A percentile compares a stretch with the other conserved stretches of the same genome.
phyloP scores from a whole-genome alignment of 2,329 filamentous ascomycete genomes.

The Chaetoscypha palmicola region DNA sequence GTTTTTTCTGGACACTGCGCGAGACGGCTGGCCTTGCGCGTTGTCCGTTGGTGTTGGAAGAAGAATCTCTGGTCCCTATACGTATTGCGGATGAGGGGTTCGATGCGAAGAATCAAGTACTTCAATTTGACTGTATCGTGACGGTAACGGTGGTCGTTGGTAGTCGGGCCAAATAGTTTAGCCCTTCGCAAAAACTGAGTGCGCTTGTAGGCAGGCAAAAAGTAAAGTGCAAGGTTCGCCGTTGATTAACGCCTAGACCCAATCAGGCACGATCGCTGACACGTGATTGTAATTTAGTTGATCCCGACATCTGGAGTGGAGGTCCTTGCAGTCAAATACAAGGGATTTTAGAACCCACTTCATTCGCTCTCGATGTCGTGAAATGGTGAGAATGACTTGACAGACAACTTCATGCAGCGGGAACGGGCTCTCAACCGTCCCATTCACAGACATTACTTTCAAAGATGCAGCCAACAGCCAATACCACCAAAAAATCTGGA shows the following conservation, averaged over 20 bases:
- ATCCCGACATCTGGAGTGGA: too few relatives aligned
- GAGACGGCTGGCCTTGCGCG: constrained; percentile 27
- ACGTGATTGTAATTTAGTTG: not conserved
- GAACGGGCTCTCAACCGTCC: too few relatives aligned
- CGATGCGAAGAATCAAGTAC: constrained; percentile 15
- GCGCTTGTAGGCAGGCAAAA: constrained; percentile 11
- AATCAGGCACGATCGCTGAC: not conserved
- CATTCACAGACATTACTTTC: too few relatives aligned
- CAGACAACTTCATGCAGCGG: too few relatives aligned
- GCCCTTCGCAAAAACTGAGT: constrained; percentile 9
- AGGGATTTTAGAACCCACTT: too few relatives aligned
- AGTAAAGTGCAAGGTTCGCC: too few relatives aligned
- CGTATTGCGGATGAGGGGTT: not conserved
- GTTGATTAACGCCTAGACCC: not conserved
- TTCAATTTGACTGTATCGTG: constrained; percentile 17
- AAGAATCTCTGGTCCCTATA: constrained; percentile 23
- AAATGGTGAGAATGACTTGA: too few relatives aligned
- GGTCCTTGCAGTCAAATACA: too few relatives aligned
- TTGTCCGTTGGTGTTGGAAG: constrained; percentile 20
- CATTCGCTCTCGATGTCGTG: too few relatives aligned
- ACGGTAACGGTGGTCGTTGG: constrained; percentile 9
- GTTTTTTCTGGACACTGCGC: constrained; percentile 40
- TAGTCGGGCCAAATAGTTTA: constrained; percentile 11
- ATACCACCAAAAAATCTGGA: too few relatives aligned
- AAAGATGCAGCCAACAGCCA: too few relatives aligned